Evolutionary conservation across 2,329 filamentous ascomycete genomes (phyloP).

Genomic region (Aspergillus vadensis): DNA sequence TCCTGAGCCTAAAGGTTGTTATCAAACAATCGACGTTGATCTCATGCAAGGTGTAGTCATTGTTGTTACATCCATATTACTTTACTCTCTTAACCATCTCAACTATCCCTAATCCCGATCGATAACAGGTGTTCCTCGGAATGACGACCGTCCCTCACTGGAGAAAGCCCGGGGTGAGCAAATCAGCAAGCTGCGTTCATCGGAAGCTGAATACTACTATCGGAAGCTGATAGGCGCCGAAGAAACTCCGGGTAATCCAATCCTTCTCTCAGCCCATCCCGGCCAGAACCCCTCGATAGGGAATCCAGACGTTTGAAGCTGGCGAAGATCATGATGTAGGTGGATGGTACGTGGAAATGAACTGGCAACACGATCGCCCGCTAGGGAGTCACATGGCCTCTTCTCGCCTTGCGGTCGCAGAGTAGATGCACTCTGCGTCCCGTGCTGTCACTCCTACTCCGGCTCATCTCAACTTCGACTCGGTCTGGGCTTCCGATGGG

Average conservation of each 20-base stretch:
- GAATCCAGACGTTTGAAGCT: not conserved
- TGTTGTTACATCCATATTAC: not conserved
- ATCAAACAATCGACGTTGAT: not conserved
- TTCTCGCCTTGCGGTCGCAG: not conserved
- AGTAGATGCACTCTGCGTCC: not conserved
- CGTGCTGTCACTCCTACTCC: not conserved
- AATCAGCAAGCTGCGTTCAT: not conserved
- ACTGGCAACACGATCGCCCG: constrained; percentile 1
- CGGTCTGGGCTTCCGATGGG: constrained; percentile 3
- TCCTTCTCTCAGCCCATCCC: not conserved
- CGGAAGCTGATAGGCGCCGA: not conserved
- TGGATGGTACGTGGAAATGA: not conserved
- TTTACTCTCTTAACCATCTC: not conserved
- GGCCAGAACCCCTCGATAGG: not conserved
- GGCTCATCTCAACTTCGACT: not conserved
- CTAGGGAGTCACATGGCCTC: constrained; percentile 3
- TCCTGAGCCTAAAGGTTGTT: not conserved
- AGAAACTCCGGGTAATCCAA: constrained; percentile 1
- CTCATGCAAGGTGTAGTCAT: not conserved
- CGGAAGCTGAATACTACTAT: not conserved
- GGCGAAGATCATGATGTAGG: not conserved
- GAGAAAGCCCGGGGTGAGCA: not conserved
- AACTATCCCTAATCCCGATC: not conserved
- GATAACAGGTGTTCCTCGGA: not conserved
- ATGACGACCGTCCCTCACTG: not conserved